These are phyloP conservation scores for Boletus pseudo-olivaceus DNA, from an alignment of 768 basidiomycete genomes.

Conservation along the genomic window DNA sequence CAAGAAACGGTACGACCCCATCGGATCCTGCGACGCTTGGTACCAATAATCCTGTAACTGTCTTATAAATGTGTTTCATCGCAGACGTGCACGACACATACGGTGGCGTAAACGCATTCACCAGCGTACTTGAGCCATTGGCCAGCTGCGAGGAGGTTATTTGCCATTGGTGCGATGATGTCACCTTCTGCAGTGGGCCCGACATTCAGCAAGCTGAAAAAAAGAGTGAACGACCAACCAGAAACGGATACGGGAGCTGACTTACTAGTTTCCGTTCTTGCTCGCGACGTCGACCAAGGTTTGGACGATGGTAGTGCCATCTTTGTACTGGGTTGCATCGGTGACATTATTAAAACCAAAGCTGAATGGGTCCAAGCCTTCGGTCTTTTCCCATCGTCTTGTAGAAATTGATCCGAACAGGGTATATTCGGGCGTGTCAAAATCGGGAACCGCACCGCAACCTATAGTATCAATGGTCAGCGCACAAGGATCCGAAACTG, in stretches of 20 bases:
- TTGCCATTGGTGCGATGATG: conserved; percentile 46
- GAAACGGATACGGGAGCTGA: neutral
- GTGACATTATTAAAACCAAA: conserved; percentile 49
- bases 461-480: conserved; percentile 29
- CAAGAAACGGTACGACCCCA: conserved; percentile 41
- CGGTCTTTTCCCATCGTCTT: conserved; percentile 53
- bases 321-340: conserved; percentile 43
- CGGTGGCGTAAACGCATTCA: conserved; percentile 51
- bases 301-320: conserved; percentile 46
- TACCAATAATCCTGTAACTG: conserved; percentile 46
- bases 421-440: conserved; percentile 55
- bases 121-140: conserved; percentile 49
- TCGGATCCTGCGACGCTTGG: conserved; percentile 38
- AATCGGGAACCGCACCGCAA: conserved; percentile 49
- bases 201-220: conserved; percentile 44
- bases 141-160: conserved; percentile 49
- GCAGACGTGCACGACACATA: conserved; percentile 20
- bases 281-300: conserved; percentile 55
- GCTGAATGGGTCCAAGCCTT: conserved; percentile 54
- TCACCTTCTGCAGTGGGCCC: conserved; percentile 55
- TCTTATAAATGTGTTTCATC: neutral
- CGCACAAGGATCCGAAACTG: neutral
- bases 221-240: neutral
- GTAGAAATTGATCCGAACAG: conserved; percentile 45
- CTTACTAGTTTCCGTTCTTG: conserved; percentile 62